These are phyloP conservation scores for Larix kaempferi DNA, from an alignment of 75 land plant species.

Conservation along the genomic window DNA sequence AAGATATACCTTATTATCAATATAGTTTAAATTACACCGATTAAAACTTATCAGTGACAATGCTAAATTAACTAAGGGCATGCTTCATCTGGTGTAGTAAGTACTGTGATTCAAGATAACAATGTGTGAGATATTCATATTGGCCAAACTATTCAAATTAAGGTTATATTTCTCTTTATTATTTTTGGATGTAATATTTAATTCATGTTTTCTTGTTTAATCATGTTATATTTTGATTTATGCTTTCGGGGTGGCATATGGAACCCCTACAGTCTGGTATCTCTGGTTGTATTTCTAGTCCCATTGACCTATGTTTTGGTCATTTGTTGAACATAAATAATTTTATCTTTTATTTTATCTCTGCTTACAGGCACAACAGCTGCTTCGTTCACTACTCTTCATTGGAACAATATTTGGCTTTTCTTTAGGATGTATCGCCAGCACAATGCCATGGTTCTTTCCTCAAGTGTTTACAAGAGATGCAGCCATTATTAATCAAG, in stretches of 20 bases:
- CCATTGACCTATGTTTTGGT: too few species aligned
- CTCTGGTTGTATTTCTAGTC: too few species aligned
- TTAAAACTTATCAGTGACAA: not conserved
- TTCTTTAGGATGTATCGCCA: slow-evolving; percentile 12
- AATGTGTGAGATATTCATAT: not conserved
- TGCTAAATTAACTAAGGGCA: not conserved
- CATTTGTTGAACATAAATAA: too few species aligned
- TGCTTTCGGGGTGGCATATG: too few species aligned
- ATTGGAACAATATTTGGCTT: slow-evolving; percentile 18
- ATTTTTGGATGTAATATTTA: too few species aligned
- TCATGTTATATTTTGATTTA: too few species aligned
- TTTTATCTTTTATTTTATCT: too few species aligned
- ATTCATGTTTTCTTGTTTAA: too few species aligned
- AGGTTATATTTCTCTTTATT: not conserved
- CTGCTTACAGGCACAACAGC: slow-evolving; percentile 5
- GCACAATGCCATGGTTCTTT: slow-evolving; percentile 18
- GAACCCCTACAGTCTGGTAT: too few species aligned
- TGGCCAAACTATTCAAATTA: not conserved
- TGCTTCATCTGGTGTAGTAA: not conserved
- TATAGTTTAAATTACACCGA: not conserved
- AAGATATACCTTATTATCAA: too few species aligned
- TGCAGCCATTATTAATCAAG: slow-evolving; percentile 16
- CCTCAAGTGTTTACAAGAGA: slow-evolving; percentile 17
- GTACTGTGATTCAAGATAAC: not conserved
- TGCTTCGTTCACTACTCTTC: slow-evolving; percentile 13